phyloP scores from a whole-genome alignment of 2,329 filamentous ascomycete species.

The Podosphaera aphanis region DNA sequence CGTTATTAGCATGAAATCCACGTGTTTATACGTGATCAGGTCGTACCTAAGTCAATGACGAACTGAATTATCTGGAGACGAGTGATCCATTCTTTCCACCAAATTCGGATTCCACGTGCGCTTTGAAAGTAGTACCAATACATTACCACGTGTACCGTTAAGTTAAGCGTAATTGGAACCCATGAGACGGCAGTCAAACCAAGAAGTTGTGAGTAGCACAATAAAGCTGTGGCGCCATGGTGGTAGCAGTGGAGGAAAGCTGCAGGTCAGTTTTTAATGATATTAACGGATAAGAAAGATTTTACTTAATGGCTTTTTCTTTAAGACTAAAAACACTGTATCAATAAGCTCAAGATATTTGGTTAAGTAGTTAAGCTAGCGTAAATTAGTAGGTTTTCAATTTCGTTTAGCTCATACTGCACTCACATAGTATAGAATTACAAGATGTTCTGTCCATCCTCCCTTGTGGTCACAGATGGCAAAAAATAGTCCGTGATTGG shows the following conservation, averaged over 20 bases:
- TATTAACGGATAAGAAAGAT: background rate
- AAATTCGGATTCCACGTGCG: constrained; percentile 11
- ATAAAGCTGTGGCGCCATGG: constrained; percentile 12
- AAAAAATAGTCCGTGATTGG: constrained; percentile 57
- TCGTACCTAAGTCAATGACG: constrained; percentile 10
- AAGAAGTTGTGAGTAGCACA: constrained; percentile 13
- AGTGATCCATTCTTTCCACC: constrained; percentile 14
- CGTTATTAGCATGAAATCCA: background rate
- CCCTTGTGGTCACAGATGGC: constrained; percentile 56
- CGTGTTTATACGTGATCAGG: background rate
- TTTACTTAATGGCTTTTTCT: constrained; percentile 15
- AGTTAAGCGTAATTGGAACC: constrained; percentile 14
- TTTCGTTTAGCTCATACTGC: constrained; percentile 7
- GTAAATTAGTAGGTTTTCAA: constrained; percentile 19
- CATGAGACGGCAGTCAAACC: constrained; percentile 13
- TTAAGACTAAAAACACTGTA: constrained; percentile 12
- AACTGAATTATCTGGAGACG: constrained; percentile 14
- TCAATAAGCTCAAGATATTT: constrained; percentile 14
- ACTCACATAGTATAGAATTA: constrained; percentile 74
- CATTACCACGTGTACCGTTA: constrained; percentile 14
- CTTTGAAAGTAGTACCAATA: constrained; percentile 16
- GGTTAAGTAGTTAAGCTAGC: constrained; percentile 12
- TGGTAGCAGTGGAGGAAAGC: constrained; percentile 14
- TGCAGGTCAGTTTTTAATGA: constrained; percentile 1
- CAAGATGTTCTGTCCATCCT: constrained; percentile 82